Conservation (phyloP, 345 rosid species). For the Camelina neglecta region DNA sequence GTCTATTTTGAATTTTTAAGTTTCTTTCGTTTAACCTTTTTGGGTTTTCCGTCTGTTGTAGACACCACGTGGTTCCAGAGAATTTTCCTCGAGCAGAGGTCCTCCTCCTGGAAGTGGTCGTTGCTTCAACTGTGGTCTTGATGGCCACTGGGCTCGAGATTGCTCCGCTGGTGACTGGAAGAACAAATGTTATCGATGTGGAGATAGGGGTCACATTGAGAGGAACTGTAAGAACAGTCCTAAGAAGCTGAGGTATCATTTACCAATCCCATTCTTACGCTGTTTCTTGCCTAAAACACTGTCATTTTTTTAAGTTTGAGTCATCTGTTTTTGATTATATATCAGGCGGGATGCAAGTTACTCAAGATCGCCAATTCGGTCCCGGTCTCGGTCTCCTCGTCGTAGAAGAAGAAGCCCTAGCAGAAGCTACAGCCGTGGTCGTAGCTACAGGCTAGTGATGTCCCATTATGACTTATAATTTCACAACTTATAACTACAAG, state of each 20-base stretch:
- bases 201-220: slow-evolving; percentile 71
- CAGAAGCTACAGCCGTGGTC: slow-evolving; percentile 75
- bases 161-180: slow-evolving; percentile 21
- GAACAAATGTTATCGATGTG: slow-evolving; percentile 15
- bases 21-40: background rate
- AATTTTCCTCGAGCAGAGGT: background rate
- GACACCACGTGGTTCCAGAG: slow-evolving; percentile 4
- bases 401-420: slow-evolving; percentile 80
- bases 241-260: slow-evolving; percentile 8
- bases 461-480: background rate
- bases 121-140: slow-evolving; percentile 19
- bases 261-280: background rate
- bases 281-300: background rate
- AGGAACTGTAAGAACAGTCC: slow-evolving; percentile 15
- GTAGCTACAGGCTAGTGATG: slow-evolving; percentile 62
- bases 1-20: background rate
- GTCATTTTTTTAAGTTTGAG: background rate
- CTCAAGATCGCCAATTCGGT: slow-evolving; percentile 63
- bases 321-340: background rate
- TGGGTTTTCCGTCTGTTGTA: slow-evolving; percentile 38
- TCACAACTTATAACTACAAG: background rate
- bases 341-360: slow-evolving; percentile 57
- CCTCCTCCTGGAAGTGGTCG: slow-evolving; percentile 11
- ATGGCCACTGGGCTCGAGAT: slow-evolving; percentile 16
- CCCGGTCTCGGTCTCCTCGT: slow-evolving; percentile 62